Evolutionary conservation across 2,329 filamentous ascomycete genomes (phyloP).

Genomic region (Fusarium albosuccineum): DNA sequence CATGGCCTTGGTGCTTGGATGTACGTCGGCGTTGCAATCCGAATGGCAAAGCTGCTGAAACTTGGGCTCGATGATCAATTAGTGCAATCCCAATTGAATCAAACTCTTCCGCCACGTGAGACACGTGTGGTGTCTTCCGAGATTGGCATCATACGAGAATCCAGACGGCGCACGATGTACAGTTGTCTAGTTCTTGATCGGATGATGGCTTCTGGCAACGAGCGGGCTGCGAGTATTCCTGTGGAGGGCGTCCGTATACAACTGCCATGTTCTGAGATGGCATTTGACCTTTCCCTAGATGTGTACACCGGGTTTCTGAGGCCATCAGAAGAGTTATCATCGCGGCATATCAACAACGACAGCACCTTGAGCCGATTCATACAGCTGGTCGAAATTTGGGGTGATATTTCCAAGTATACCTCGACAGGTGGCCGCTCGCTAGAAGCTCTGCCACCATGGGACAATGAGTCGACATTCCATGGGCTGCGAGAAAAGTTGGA

Average conservation of each 20-base stretch:
- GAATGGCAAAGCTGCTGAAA: constrained; percentile 72
- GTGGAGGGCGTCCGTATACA: constrained; percentile 73
- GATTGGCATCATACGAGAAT: constrained; percentile 68
- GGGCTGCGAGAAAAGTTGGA: constrained; percentile 65
- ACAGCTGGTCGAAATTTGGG: constrained; percentile 70
- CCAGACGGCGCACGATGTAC: constrained; percentile 78
- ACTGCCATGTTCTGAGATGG: constrained; percentile 75
- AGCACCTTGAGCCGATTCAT: constrained; percentile 67
- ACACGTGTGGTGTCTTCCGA: constrained; percentile 36
- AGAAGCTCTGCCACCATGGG: constrained; percentile 70
- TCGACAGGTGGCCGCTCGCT: constrained; percentile 64
- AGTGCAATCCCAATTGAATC: constrained; percentile 8
- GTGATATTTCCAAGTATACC: constrained; percentile 69
- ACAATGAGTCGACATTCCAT: constrained; percentile 66
- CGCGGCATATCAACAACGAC: constrained; percentile 53
- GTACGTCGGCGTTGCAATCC: constrained; percentile 73
- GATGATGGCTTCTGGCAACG: constrained; percentile 74
- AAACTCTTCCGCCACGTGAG: neutral
- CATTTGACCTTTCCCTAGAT: constrained; percentile 72
- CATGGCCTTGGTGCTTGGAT: constrained; percentile 74
- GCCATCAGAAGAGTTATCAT: constrained; percentile 20
- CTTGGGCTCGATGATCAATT: constrained; percentile 68
- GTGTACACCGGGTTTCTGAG: constrained; percentile 65
- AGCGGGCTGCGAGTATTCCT: constrained; percentile 70
- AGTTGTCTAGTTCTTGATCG: constrained; percentile 81